These are phyloP conservation scores for Kuraishia floccosa DNA, from an alignment of 805 yeast genomes.

Conservation along the genomic window DNA sequence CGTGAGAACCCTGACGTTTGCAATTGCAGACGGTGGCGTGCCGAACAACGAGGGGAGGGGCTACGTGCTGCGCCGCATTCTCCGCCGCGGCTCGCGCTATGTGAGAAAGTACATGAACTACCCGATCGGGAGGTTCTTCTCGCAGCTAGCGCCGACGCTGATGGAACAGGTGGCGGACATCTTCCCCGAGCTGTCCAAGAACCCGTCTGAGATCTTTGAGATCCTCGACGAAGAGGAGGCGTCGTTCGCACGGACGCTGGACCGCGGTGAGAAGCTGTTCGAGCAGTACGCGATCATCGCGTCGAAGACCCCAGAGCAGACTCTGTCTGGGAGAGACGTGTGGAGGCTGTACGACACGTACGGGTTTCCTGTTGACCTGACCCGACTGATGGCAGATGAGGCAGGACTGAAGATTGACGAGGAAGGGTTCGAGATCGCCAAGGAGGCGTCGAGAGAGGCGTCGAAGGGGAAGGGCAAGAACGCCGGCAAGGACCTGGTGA, in stretches of 20 bases:
- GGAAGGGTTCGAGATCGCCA: conserved; percentile 85
- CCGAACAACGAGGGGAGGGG: conserved; percentile 99
- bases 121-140: conserved; percentile 91
- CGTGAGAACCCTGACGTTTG: conserved; percentile 92
- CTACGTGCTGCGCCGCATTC: conserved; percentile 90
- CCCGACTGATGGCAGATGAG: conserved; percentile 98
- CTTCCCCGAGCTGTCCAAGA: conserved; percentile 83
- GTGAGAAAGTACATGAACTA: conserved; percentile 93
- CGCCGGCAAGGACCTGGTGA: conserved; percentile 47
- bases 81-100: conserved; percentile 96
- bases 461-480: conserved; percentile 78
- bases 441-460: conserved; percentile 83
- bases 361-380: conserved; percentile 98
- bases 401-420: conserved; percentile 89
- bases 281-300: conserved; percentile 88
- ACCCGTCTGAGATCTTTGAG: conserved; percentile 69
- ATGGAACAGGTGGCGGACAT: conserved; percentile 78
- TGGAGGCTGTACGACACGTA: conserved; percentile 98
- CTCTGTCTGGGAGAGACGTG: conserved; percentile 85
- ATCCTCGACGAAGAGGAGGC: conserved; percentile 93
- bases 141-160: conserved; percentile 84
- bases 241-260: conserved; percentile 89
- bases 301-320: conserved; percentile 58
- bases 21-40: conserved; percentile 97
- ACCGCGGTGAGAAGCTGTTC: conserved; percentile 94